Evolutionary conservation across 2,329 filamentous ascomycete genomes (phyloP).

Genomic region (Trichoderma sp.): DNA sequence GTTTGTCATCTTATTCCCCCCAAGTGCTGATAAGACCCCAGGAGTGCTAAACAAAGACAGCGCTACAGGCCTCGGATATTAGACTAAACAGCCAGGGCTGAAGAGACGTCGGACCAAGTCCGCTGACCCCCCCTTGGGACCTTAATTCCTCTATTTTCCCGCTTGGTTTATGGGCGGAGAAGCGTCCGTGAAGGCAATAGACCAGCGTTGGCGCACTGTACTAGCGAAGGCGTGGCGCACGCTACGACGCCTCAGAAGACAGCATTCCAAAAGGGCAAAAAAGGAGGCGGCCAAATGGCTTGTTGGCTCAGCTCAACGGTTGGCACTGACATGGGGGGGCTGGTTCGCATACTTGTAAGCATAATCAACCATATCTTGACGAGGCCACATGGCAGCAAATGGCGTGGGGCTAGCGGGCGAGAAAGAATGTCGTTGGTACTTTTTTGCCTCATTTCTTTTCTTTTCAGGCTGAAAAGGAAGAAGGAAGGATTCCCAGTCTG

Average conservation of each 20-base stretch:
- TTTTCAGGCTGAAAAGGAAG: neutral
- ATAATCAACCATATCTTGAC: slow-evolving; percentile 16
- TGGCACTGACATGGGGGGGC: neutral
- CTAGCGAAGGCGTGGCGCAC: neutral
- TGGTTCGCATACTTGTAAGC: slow-evolving; percentile 12
- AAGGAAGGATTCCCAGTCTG: neutral
- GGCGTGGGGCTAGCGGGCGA: slow-evolving; percentile 3
- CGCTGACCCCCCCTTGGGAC: neutral
- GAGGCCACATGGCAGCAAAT: neutral
- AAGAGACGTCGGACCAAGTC: neutral
- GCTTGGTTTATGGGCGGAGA: neutral
- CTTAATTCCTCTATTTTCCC: neutral
- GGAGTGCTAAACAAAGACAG: neutral
- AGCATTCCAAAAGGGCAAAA: neutral
- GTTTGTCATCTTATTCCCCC: neutral
- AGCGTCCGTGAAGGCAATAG: neutral
- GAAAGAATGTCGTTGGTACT: neutral
- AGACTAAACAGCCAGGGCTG: neutral
- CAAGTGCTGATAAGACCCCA: neutral
- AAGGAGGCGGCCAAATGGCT: neutral
- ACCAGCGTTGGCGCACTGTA: neutral
- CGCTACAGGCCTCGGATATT: neutral
- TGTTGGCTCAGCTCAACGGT: neutral
- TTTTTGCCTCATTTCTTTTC: neutral
- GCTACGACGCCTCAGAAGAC: neutral